Conservation (phyloP, 331 rosid genomes). For the Prunus yedoensis region DNA sequence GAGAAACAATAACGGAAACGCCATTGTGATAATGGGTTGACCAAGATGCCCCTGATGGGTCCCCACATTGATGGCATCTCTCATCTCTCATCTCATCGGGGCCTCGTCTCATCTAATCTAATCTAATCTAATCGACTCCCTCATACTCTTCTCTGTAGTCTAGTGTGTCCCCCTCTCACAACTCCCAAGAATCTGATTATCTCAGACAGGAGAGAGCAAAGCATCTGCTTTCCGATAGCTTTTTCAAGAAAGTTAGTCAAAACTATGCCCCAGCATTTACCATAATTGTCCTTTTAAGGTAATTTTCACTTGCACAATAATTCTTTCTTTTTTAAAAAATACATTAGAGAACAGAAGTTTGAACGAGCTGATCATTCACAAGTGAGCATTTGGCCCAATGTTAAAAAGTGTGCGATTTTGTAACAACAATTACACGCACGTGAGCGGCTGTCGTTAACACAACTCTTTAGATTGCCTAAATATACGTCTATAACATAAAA, state of each 20-base stretch:
- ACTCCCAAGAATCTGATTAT: conserved; percentile 17
- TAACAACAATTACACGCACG: no score
- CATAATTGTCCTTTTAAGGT: conserved; percentile 11
- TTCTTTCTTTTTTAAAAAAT: no score
- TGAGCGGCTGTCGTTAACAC: no score
- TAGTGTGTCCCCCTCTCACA: conserved; percentile 9
- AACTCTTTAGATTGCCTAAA: no score
- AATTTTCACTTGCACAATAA: not conserved
- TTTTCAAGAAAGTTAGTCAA: conserved; percentile 22
- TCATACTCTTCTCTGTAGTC: not conserved
- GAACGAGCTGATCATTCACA: no score
- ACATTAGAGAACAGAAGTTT: no score
- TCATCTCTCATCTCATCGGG: not conserved
- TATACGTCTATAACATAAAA: no score
- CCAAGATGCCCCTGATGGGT: not conserved
- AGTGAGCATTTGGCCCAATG: no score
- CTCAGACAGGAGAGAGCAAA: not conserved
- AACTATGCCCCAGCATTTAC: conserved; percentile 9
- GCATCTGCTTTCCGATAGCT: conserved; percentile 27
- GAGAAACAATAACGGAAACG: not conserved
- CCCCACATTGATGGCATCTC: conserved; percentile 21
- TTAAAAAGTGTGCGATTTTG: no score
- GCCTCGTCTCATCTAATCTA: not conserved
- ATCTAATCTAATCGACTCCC: no score
- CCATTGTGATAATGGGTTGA: not conserved